These are phyloP conservation scores for Tritrichomonas musculus DNA, from an alignment of 208 protist genomes.

Conservation along the genomic window DNA sequence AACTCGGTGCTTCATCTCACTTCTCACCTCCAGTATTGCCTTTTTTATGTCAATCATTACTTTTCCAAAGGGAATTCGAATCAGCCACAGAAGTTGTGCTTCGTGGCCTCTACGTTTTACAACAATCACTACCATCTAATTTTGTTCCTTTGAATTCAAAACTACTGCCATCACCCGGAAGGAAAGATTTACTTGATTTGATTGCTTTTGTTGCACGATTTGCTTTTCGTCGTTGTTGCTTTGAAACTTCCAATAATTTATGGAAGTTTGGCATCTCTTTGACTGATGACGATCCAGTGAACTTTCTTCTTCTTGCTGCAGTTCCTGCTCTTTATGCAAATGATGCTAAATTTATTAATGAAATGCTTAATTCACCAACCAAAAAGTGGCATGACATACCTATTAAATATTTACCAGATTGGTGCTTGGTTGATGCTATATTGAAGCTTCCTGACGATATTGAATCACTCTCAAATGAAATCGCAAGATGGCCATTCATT, in stretches of 20 bases:
- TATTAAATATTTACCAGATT: not conserved
- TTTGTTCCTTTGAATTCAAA: not conserved
- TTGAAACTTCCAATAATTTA: not conserved
- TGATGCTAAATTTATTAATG: not conserved
- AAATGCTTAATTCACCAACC: not conserved
- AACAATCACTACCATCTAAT: not conserved
- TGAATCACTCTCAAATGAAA: not conserved
- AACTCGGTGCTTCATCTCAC: not conserved
- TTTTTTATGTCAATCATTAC: not conserved
- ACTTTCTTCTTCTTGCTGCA: not conserved
- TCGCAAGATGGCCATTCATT: not conserved
- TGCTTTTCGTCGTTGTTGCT: not conserved
- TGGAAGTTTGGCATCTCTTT: not conserved
- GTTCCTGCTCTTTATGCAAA: constrained; percentile 20
- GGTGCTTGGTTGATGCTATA: not conserved
- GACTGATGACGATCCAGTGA: not conserved
- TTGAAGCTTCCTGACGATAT: not conserved
- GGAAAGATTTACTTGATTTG: not conserved
- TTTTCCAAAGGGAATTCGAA: constrained; percentile 5
- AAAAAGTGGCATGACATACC: not conserved
- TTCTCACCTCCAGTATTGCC: not conserved
- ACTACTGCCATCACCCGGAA: not conserved
- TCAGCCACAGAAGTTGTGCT: not conserved
- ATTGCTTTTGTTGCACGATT: not conserved
- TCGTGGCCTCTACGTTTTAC: not conserved